Evolutionary conservation across 768 basidiomycete genomes (phyloP).

Genomic region (Agrocybe praecox): DNA sequence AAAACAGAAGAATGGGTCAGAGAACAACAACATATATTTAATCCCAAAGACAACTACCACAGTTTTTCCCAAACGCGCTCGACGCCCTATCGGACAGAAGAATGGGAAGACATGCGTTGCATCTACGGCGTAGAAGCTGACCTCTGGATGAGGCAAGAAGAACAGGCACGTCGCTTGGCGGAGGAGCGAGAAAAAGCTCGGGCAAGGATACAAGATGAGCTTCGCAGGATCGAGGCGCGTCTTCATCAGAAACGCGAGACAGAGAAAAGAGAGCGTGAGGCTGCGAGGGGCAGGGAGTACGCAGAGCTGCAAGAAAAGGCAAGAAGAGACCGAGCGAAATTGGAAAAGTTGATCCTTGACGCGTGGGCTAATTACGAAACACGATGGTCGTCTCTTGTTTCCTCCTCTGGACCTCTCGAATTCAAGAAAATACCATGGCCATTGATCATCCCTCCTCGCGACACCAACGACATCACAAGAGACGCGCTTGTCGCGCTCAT

Average conservation of each 20-base stretch:
- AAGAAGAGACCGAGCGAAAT: conserved; percentile 39
- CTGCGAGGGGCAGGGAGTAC: conserved; percentile 44
- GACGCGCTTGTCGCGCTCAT: conserved; percentile 63
- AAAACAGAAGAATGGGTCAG: conserved; percentile 69
- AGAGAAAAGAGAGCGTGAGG: conserved; percentile 48
- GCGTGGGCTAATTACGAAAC: conserved; percentile 69
- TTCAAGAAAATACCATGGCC: conserved; percentile 81
- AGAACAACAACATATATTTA: conserved; percentile 52
- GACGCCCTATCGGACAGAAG: conserved; percentile 31
- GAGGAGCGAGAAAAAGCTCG: conserved; percentile 49
- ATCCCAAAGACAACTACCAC: background rate
- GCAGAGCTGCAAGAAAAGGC: conserved; percentile 45
- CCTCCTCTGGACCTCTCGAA: conserved; percentile 46
- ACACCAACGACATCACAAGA: conserved; percentile 51
- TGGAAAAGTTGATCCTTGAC: conserved; percentile 48
- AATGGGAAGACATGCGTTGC: conserved; percentile 57
- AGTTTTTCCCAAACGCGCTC: conserved; percentile 8
- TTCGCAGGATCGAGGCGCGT: conserved; percentile 53
- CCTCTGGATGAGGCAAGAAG: conserved; percentile 54
- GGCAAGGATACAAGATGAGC: conserved; percentile 53
- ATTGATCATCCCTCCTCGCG: conserved; percentile 40
- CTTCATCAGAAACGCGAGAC: conserved; percentile 52
- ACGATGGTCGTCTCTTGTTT: conserved; percentile 57
- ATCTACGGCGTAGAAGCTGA: conserved; percentile 53
- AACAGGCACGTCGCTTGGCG: conserved; percentile 44